Conservation (phyloP, 2,329 filamentous ascomycete species). For the Rhexocercosporidium sp. region DNA sequence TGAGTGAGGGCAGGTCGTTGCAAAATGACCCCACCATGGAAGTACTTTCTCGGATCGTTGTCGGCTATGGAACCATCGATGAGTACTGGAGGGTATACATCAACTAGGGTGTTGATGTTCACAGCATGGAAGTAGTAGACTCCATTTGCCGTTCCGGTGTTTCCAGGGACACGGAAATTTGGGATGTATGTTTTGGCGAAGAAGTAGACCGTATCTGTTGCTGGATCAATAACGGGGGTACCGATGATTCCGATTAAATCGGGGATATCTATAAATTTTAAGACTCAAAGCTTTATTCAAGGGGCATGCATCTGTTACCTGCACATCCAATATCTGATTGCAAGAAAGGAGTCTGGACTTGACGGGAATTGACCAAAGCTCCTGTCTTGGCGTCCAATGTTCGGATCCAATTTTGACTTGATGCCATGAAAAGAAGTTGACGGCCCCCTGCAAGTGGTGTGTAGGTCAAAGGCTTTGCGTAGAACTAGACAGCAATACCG, state of each 20-base stretch:
- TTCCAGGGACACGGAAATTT: slow-evolving; percentile 22
- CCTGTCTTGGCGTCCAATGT: slow-evolving; percentile 46
- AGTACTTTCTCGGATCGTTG: slow-evolving; percentile 42
- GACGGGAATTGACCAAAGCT: slow-evolving; percentile 41
- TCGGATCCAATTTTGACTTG: slow-evolving; percentile 43
- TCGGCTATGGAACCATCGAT: slow-evolving; percentile 23
- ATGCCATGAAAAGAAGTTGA: slow-evolving; percentile 44
- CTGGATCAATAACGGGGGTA: slow-evolving; percentile 53
- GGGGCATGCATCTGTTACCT: slow-evolving; percentile 1
- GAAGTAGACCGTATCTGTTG: slow-evolving; percentile 51
- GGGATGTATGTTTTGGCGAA: slow-evolving; percentile 40
- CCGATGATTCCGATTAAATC: slow-evolving; percentile 53
- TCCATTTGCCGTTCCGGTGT: slow-evolving; percentile 20
- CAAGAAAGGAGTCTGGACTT: slow-evolving; percentile 53
- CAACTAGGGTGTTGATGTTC: slow-evolving; percentile 19
- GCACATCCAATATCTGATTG: slow-evolving; percentile 54
- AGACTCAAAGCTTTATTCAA: not conserved
- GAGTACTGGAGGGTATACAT: slow-evolving; percentile 19
- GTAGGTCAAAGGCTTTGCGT: slow-evolving; percentile 52
- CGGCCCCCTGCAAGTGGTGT: slow-evolving; percentile 42
- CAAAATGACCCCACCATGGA: slow-evolving; percentile 57
- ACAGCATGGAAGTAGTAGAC: slow-evolving; percentile 29
- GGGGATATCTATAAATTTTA: slow-evolving; percentile 47
- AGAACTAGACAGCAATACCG: slow-evolving; percentile 42
- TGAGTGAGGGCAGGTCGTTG: slow-evolving; percentile 56